Conservation (phyloP, 2,329 filamentous ascomycete species). For the Malbranchea zuffiana region DNA sequence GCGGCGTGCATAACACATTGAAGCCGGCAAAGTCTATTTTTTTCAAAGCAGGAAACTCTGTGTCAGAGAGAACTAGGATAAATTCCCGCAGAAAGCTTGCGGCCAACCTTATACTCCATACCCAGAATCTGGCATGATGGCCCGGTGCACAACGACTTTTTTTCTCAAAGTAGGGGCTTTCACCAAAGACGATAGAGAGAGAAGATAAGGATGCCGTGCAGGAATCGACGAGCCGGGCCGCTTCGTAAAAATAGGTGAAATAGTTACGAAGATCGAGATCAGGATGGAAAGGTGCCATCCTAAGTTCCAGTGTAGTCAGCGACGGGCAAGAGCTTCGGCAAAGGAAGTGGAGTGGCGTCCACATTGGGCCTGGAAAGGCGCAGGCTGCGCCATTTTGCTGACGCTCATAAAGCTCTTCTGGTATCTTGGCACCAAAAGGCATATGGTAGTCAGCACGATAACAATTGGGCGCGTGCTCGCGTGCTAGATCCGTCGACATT, state of each 20-base stretch:
- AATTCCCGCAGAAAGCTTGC: constrained; percentile 2
- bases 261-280: constrained; percentile 5
- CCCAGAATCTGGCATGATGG: background rate
- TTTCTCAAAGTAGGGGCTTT: background rate
- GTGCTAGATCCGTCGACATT: background rate
- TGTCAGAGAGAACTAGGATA: background rate
- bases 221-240: constrained; percentile 3
- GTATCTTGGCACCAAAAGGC: background rate
- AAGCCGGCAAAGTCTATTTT: constrained; percentile 2
- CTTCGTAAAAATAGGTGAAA: constrained; percentile 4
- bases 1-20: background rate
- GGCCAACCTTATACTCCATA: constrained; percentile 1
- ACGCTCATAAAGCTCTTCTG: constrained; percentile 9
- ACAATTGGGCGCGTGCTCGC: background rate
- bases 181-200: constrained; percentile 6
- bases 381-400: constrained; percentile 4
- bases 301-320: constrained; percentile 7
- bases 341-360: constrained; percentile 7
- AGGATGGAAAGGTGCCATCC: constrained; percentile 1
- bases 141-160: background rate
- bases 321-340: constrained; percentile 3
- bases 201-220: constrained; percentile 4
- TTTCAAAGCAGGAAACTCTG: constrained; percentile 2
- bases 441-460: background rate
- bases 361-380: constrained; percentile 10